Conservation (phyloP, 2,329 filamentous ascomycete species). For the Orbilia oligospora region DNA sequence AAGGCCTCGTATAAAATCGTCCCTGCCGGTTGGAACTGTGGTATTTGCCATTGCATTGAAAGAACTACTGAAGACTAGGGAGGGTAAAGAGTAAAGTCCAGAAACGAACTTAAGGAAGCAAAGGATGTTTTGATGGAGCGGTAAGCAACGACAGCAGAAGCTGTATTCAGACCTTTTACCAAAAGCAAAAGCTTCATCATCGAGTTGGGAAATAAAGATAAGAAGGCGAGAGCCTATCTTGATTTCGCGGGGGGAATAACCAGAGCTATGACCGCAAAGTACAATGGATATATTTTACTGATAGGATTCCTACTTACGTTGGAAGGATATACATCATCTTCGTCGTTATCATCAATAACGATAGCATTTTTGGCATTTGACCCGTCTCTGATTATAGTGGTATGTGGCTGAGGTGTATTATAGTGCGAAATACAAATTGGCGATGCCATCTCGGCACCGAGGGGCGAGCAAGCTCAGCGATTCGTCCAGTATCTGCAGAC, state of each 20-base stretch:
- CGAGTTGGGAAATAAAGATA: conserved; percentile 11
- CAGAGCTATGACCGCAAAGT: neutral
- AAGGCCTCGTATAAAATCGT: conserved; percentile 1
- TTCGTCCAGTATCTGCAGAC: conserved; percentile 21
- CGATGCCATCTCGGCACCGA: conserved; percentile 47
- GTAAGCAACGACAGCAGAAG: conserved; percentile 19
- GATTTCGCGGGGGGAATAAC: neutral
- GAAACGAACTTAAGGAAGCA: conserved; percentile 12
- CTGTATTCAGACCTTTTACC: conserved; percentile 60
- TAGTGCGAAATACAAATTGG: conserved; percentile 7
- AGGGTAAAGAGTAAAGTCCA: conserved; percentile 40
- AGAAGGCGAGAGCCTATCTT: neutral
- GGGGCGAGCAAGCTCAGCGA: conserved; percentile 14
- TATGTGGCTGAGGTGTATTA: neutral
- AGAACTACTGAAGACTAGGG: conserved; percentile 13
- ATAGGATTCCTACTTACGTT: conserved; percentile 15
- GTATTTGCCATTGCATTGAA: conserved; percentile 19
- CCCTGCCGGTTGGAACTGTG: conserved; percentile 32
- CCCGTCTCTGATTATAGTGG: neutral
- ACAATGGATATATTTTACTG: neutral
- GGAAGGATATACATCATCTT: conserved; percentile 3
- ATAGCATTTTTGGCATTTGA: conserved; percentile 31
- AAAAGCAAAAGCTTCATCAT: conserved; percentile 61
- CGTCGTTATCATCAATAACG: conserved; percentile 42
- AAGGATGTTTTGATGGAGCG: conserved; percentile 22